Conservation (phyloP, 2,329 filamentous ascomycete genomes). For the Paramyrothecium roridum region DNA sequence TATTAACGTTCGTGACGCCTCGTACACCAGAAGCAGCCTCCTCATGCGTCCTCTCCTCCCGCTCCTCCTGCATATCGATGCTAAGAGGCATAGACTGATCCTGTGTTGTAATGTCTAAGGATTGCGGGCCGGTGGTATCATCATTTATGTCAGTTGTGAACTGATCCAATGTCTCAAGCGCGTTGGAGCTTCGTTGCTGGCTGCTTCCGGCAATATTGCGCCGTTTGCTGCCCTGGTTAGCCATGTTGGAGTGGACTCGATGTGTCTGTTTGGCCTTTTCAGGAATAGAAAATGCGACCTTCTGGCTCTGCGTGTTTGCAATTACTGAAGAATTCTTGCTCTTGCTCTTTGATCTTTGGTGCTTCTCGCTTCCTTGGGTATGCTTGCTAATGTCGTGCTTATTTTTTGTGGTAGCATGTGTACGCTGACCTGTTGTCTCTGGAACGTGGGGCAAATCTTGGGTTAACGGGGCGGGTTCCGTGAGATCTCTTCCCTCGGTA, state of each 20-base stretch:
- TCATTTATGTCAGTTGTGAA: slow-evolving; percentile 27
- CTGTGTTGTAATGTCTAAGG: slow-evolving; percentile 29
- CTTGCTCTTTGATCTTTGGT: slow-evolving; percentile 23
- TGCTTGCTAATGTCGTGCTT: slow-evolving; percentile 24
- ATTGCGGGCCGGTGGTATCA: slow-evolving; percentile 30
- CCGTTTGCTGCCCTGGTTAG: slow-evolving; percentile 41
- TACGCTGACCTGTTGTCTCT: slow-evolving; percentile 17
- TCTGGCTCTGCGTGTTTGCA: slow-evolving; percentile 23
- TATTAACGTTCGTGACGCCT: slow-evolving; percentile 17
- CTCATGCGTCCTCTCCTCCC: slow-evolving; percentile 13
- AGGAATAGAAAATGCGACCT: slow-evolving; percentile 39
- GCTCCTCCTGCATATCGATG: slow-evolving; percentile 19
- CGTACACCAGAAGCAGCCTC: slow-evolving; percentile 13
- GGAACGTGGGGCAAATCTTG: slow-evolving; percentile 24
- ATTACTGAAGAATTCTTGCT: slow-evolving; percentile 19
- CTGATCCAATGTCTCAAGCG: slow-evolving; percentile 13
- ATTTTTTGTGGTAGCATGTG: slow-evolving; percentile 15
- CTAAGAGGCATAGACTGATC: slow-evolving; percentile 29
- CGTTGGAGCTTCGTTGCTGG: slow-evolving; percentile 14
- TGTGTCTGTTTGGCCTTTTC: slow-evolving; percentile 24
- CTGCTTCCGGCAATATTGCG: slow-evolving; percentile 22
- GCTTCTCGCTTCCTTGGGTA: slow-evolving; percentile 18
- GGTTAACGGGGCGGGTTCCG: slow-evolving; percentile 23
- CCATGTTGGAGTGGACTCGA: slow-evolving; percentile 26
- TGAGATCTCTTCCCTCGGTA: slow-evolving; percentile 25